Base-by-base conservation (phyloP, 352 stramenopile species). In the Globisporangium echinulatum region DNA sequence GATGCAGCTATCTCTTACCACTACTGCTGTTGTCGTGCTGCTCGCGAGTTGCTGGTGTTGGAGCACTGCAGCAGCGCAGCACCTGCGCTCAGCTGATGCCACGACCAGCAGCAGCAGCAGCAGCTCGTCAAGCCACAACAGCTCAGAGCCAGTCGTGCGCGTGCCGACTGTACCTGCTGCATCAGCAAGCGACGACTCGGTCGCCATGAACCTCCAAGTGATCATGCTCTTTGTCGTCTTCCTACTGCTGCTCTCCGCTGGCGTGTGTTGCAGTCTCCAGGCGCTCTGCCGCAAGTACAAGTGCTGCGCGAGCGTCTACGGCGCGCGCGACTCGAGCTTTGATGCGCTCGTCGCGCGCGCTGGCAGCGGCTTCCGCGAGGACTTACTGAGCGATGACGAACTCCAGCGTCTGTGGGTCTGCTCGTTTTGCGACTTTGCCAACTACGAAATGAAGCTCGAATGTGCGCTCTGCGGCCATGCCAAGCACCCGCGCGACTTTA, bases 371-470 rank as follows among this genome's bases (percentile, higher is more conserved):
- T 85, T 77, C 56, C 73, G 68, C 33, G 71, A 85, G 52, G 75
- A 85, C 49, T 47, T 85, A 42, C 54, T 85, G 36, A 69, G 69
- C 44, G 69, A 79, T n/a, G 72, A 85, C 38, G 75, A 85, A 58
- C 59, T 83, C 13, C 52, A 69, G 54, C 69, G 70, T 0, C 72
- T 85, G 5, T 85, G 75, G 73, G 74, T 74, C 48, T 85, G 75
- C 53, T 70, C 68, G 53, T 68, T 74, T 51, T 85, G 75, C 54
- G 71, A 82, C 53, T 85, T 85, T 52, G 73, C 71, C 59, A 85
- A 85, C 67, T 85, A 83, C 62, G 71, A 81, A 52, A 67, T 79
- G 54, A 82, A 83, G 62, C 72, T 52, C 3, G 63, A 73, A 39
- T 85, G 73, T 47, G 71, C 75, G 17, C 54, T 85, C 36, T 85